phyloP scores from a whole-genome alignment of 2,329 filamentous ascomycete species.

The Drechmeria coniospora region DNA sequence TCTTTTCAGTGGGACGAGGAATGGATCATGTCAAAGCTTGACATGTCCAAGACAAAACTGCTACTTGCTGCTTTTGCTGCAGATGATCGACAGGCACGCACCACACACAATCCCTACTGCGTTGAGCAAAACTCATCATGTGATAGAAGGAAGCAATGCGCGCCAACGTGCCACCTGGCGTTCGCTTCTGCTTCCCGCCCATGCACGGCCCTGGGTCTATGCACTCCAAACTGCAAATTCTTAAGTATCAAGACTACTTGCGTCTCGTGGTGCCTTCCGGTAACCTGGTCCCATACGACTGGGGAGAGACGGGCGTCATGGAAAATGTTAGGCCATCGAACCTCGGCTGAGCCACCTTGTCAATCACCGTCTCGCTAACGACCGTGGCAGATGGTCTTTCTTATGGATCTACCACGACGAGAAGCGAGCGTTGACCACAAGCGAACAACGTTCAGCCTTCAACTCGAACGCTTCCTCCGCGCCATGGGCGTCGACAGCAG shows the following conservation, averaged over 20 bases:
- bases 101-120: not conserved
- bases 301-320: conserved; percentile 73
- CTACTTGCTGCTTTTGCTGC: conserved; percentile 41
- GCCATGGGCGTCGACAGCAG: conserved; percentile 49
- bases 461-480: conserved; percentile 54
- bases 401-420: conserved; percentile 75
- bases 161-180: conserved; percentile 30
- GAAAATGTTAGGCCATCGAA: conserved; percentile 50
- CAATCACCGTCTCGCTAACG: conserved; percentile 8
- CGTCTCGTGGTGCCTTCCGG: conserved; percentile 76
- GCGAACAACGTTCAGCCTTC: conserved; percentile 44
- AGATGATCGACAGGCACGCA: conserved; percentile 34
- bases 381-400: conserved; percentile 50
- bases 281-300: conserved; percentile 75
- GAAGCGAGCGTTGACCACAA: conserved; percentile 15
- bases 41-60: conserved; percentile 44
- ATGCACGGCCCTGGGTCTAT: conserved; percentile 65
- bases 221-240: conserved; percentile 87
- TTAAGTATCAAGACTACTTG: conserved; percentile 61
- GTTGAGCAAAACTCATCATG: not conserved
- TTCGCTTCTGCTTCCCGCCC: conserved; percentile 66
- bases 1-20: conserved; percentile 76
- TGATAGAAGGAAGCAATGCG: conserved; percentile 30
- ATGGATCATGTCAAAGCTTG: conserved; percentile 62
- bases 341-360: conserved; percentile 3